phyloP scores from a whole-genome alignment of 306 rosid genomes.

The Glycine tomentella region DNA sequence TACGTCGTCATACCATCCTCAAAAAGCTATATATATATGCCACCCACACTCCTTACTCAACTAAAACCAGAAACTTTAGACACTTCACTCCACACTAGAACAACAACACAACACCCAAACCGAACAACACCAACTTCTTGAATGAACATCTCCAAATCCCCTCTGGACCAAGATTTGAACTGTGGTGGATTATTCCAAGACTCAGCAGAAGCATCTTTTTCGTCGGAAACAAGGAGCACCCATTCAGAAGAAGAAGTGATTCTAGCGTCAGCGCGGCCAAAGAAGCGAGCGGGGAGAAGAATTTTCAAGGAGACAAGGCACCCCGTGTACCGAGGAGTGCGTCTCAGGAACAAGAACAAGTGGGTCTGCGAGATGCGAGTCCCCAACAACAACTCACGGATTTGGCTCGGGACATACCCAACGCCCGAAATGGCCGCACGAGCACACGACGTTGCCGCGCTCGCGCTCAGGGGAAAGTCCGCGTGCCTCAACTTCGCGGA shows the following conservation, averaged over 20 bases:
- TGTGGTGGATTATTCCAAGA: background rate
- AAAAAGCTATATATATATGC: slow-evolving; percentile 40
- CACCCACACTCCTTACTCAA: background rate
- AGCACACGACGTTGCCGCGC: slow-evolving; percentile 86
- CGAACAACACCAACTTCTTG: too few species aligned
- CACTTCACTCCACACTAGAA: too few species aligned
- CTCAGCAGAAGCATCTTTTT: background rate
- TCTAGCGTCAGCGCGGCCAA: slow-evolving; percentile 67
- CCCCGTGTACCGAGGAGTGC: slow-evolving; percentile 79
- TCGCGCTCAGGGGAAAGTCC: slow-evolving; percentile 61
- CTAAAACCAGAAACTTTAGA: background rate
- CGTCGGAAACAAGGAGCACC: slow-evolving; percentile 24
- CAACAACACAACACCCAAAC: too few species aligned
- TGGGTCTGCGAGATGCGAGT: slow-evolving; percentile 93
- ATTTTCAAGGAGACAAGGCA: slow-evolving; percentile 83
- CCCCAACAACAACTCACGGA: slow-evolving; percentile 63
- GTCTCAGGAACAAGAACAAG: slow-evolving; percentile 72
- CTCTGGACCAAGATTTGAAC: too few species aligned
- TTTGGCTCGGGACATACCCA: slow-evolving; percentile 89
- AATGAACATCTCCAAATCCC: too few species aligned
- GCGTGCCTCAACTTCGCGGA: slow-evolving; percentile 87
- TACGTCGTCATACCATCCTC: background rate
- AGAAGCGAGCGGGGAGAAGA: slow-evolving; percentile 74
- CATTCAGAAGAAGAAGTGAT: slow-evolving; percentile 62
- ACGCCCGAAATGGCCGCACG: slow-evolving; percentile 91